Conservation (phyloP, 202 grass and related monocot species). For the Setaria italica region DNA sequence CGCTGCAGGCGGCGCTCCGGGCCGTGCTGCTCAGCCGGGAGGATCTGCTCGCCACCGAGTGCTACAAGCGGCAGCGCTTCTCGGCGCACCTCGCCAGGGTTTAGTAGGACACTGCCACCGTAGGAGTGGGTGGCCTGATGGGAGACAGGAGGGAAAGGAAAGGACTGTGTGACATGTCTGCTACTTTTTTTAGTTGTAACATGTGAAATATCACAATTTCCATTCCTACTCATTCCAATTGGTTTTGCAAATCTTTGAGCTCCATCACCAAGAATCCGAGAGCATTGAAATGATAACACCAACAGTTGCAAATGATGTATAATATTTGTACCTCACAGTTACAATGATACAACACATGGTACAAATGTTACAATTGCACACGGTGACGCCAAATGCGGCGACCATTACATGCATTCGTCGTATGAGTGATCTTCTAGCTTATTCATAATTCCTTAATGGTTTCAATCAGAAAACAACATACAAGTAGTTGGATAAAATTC, state of each 20-base stretch:
- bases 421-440: slow-evolving; percentile 13
- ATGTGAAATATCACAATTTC: slow-evolving; percentile 13
- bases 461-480: slow-evolving; percentile 8
- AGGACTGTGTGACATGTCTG: slow-evolving; percentile 17
- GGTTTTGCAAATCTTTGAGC: not conserved
- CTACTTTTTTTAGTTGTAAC: not conserved
- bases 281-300: slow-evolving; percentile 1
- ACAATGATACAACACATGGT: slow-evolving; percentile 33
- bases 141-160: not conserved
- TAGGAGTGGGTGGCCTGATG: not conserved
- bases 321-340: slow-evolving; percentile 32
- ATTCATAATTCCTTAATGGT: not conserved
- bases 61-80: slow-evolving; percentile 67
- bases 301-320: slow-evolving; percentile 14
- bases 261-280: not conserved
- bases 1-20: slow-evolving; percentile 69
- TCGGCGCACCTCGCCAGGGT: slow-evolving; percentile 52
- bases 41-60: slow-evolving; percentile 59
- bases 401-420: not conserved
- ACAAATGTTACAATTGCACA: slow-evolving; percentile 43
- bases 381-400: slow-evolving; percentile 34
- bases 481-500: slow-evolving; percentile 36
- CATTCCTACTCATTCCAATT: not conserved
- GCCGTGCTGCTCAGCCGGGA: slow-evolving; percentile 72
- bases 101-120: not conserved